phyloP scores from a whole-genome alignment of 1,284 basidiomycete species.

The Cryptococcus sp. region DNA sequence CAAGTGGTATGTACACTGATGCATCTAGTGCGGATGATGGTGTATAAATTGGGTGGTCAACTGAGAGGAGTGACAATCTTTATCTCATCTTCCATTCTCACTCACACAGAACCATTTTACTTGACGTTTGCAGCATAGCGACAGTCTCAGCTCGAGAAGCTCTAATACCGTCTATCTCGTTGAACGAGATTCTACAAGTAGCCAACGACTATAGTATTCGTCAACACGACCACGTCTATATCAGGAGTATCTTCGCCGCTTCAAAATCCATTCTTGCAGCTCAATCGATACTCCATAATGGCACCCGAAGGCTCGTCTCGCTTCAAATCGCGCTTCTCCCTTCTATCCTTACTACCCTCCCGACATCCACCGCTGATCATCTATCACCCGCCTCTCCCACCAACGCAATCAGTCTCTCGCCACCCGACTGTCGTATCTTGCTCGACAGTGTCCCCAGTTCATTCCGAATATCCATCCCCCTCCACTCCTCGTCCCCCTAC shows the following conservation, averaged over 20 bases:
- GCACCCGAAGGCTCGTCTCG: constrained; percentile 13
- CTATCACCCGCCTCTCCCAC: constrained; percentile 21
- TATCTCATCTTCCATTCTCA: not conserved
- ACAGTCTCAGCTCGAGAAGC: not conserved
- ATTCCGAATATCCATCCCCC: constrained; percentile 23
- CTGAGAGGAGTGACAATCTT: not conserved
- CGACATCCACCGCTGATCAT: constrained; percentile 38
- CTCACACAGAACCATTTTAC: not conserved
- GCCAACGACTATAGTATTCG: not conserved
- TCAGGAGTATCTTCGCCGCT: no score
- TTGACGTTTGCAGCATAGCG: not conserved
- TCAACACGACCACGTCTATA: no score
- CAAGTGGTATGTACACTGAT: no score
- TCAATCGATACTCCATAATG: not conserved
- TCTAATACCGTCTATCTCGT: not conserved
- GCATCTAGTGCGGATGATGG: not conserved
- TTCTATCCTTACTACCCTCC: constrained; percentile 37
- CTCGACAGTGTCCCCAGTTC: constrained; percentile 20
- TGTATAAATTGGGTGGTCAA: not conserved
- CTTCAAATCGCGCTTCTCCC: constrained; percentile 43
- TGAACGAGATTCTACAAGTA: not conserved
- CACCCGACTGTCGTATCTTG: constrained; percentile 24
- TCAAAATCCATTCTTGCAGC: no score
- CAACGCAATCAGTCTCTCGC: constrained; percentile 16
- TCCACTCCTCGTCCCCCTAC: constrained; percentile 15